These are phyloP conservation scores for Quercus wislizeni DNA, from an alignment of 306 rosid species.

Conservation along the genomic window DNA sequence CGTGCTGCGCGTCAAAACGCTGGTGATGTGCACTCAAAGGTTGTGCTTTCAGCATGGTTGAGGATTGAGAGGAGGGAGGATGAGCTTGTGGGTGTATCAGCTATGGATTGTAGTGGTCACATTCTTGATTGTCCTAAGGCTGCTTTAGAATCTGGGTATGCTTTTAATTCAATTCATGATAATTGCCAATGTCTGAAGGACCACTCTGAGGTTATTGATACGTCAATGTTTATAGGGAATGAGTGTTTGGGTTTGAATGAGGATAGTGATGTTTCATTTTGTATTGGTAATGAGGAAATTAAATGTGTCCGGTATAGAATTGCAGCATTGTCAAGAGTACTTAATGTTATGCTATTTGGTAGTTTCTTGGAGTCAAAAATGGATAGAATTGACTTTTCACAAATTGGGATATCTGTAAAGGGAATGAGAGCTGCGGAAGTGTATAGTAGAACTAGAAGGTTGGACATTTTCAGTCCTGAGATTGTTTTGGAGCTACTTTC, in stretches of 20 bases:
- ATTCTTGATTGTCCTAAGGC: slow-evolving; percentile 71
- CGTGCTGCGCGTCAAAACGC: slow-evolving; percentile 58
- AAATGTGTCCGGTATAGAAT: slow-evolving; percentile 50
- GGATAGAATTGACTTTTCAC: slow-evolving; percentile 57
- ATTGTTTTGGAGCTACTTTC: slow-evolving; percentile 66
- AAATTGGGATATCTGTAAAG: slow-evolving; percentile 52
- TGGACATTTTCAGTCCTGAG: slow-evolving; percentile 49
- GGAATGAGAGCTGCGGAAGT: slow-evolving; percentile 70
- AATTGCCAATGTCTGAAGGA: slow-evolving; percentile 49
- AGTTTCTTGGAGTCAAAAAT: slow-evolving; percentile 54
- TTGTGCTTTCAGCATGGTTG: slow-evolving; percentile 78
- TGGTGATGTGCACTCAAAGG: slow-evolving; percentile 57
- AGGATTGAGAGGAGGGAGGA: slow-evolving; percentile 75
- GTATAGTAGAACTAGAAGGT: slow-evolving; percentile 62
- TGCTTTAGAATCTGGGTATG: slow-evolving; percentile 52
- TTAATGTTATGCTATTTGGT: slow-evolving; percentile 74
- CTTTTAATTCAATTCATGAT: slow-evolving; percentile 32
- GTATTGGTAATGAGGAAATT: slow-evolving; percentile 53
- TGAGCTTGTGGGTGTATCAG: slow-evolving; percentile 55
- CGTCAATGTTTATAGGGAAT: slow-evolving; percentile 10
- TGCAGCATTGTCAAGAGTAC: slow-evolving; percentile 60
- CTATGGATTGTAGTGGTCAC: slow-evolving; percentile 67
- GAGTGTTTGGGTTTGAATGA: slow-evolving; percentile 23
- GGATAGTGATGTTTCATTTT: slow-evolving; percentile 57
- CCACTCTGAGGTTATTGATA: slow-evolving; percentile 20